Evolutionary conservation across 1,284 basidiomycete species (phyloP), one percentile per base, ranked within the genome.

Genomic region (Pterula multifida): DNA sequence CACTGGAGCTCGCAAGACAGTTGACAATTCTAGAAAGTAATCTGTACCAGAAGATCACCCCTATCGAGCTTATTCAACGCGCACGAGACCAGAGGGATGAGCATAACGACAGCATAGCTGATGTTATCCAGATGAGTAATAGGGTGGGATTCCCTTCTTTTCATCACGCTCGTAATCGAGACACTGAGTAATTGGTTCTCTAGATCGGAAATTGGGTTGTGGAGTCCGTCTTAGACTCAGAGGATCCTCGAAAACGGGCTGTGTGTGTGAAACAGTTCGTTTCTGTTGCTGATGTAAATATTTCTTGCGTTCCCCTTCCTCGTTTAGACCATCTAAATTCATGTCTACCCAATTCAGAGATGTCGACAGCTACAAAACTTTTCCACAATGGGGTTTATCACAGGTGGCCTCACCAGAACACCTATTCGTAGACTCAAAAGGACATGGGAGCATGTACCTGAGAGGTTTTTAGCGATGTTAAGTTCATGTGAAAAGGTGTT

Each of bases 201-300:
- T 45, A 88, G 87, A 86, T 90, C 60, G 86, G 93, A 1, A 85
- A 91, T 55, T 98, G 96, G 93, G 94, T 98, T 1, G 87, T 90
- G 1, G 91, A 96, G 58, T 79, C 85, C 56, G 93, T 98, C 56
- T 66, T 98, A 48, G 81, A 84, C 55, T 92, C 98, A 66, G 76
- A 74, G 48, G 94, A 98, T 65, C 75, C 83, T 56, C 95, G 94
- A 77, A 90, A 85, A 66, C 75, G 96, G 49, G 87, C 87, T 13
- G 61, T 68, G n/a, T 65, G 94, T 57, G 76, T 98, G 62, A 97
- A 97, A 66, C 97, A 94, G 62, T 89, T 97, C 58, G 95, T 99
- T 64, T 78, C 76, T 55, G 78, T 98, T 42, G 94, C 96, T 39
- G 94, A 98, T 60, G 93, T 95, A 57, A n/a, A n/a, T n/a, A n/a